Evolutionary conservation across 768 basidiomycete genomes (phyloP).

Genomic region (Psilocybe cubensis): DNA sequence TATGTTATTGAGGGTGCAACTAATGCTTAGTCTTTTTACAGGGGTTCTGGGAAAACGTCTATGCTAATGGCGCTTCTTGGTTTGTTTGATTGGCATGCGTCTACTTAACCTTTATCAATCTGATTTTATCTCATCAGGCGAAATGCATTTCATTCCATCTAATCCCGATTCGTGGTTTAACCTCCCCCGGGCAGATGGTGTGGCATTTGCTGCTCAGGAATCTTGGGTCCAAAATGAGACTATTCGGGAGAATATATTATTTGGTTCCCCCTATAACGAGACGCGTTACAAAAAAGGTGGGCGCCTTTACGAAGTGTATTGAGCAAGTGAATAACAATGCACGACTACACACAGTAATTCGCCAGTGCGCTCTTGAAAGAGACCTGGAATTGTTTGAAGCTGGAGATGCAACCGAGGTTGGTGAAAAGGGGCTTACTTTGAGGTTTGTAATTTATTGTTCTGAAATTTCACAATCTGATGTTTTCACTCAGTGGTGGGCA

Average conservation of each 20-base stretch:
- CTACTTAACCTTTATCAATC: background rate
- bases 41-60: conserved; percentile 60
- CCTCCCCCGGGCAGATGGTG: conserved; percentile 67
- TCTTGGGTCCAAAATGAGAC: conserved; percentile 87
- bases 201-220: conserved; percentile 84
- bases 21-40: background rate
- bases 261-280: conserved; percentile 78
- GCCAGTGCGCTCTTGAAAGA: conserved; percentile 71
- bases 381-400: conserved; percentile 71
- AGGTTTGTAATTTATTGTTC: conserved; percentile 16
- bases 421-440: conserved; percentile 66
- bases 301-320: background rate
- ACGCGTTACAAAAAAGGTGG: conserved; percentile 67
- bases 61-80: conserved; percentile 61
- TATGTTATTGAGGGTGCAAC: background rate
- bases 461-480: background rate
- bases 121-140: conserved; percentile 36
- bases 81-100: background rate
- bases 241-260: conserved; percentile 82
- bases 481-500: conserved; percentile 42
- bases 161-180: conserved; percentile 65
- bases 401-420: conserved; percentile 69
- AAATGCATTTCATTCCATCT: conserved; percentile 65
- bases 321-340: background rate
- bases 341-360: conserved; percentile 42